phyloP scores from a whole-genome alignment of 441 rosid genomes.

The Rhodomyrtus psidioides region DNA sequence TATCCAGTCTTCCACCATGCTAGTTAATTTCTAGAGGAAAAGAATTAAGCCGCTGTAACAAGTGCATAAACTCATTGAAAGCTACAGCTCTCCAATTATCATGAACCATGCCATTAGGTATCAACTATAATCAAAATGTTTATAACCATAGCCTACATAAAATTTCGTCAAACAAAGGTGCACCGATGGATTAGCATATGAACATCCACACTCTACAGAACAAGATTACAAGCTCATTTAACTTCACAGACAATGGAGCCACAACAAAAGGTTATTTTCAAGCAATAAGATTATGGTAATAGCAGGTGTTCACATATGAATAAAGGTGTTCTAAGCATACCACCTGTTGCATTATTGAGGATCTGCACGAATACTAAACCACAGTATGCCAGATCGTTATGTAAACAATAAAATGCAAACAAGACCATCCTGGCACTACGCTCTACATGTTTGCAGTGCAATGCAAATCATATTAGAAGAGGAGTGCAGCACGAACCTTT shows the following conservation, averaged over 20 bases:
- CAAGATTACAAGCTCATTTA: not conserved
- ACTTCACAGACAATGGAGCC: not conserved
- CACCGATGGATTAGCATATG: not conserved
- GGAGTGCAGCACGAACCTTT: constrained; percentile 39
- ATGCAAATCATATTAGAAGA: not conserved
- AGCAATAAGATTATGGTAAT: not conserved
- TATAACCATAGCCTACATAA: not conserved
- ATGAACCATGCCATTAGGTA: not conserved
- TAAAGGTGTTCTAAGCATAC: not conserved
- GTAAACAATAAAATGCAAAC: not conserved
- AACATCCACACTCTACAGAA: not conserved
- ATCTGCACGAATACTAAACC: not conserved
- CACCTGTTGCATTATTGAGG: not conserved
- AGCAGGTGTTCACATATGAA: not conserved
- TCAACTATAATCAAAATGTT: not conserved
- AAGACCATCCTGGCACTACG: not conserved
- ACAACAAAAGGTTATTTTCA: not conserved
- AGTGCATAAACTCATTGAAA: not conserved
- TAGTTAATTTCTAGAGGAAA: constrained; percentile 64
- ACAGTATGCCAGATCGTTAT: not conserved
- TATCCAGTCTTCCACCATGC: constrained; percentile 99
- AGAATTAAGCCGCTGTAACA: not conserved
- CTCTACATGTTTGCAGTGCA: not conserved
- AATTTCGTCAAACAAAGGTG: not conserved
- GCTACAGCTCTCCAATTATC: not conserved